Base-by-base conservation (phyloP, 2,329 filamentous ascomycete species). In the Xylaria sp. region DNA sequence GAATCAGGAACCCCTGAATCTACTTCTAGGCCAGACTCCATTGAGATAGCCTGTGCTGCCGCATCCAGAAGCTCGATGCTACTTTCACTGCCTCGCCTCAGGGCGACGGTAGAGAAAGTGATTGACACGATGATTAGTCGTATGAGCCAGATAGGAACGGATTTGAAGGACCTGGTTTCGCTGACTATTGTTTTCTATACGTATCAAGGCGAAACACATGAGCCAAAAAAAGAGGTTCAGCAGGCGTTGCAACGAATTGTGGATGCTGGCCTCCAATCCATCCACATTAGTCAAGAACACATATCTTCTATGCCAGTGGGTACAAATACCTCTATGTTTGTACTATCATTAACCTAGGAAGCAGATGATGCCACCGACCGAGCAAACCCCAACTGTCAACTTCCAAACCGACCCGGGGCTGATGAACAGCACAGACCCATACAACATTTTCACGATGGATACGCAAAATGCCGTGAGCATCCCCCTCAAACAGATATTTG, bases 81-180 rank as follows among this genome's bases (percentile, higher is more conserved):
- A 25, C 73, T 79, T 8, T 76, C 75, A 20, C 59, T 74, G 7
- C 76, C 75, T 23, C 74, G 77, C 25, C 62, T 77, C 1, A 73
- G 73, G 37, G 66, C 37, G 20, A 69, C 73, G 12, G 85, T 87
- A 4, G 83, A 86, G 73, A 84, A 82, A 65, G 81, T 83, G 2
- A 73, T 87, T 15, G 83, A 85, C 31, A 78, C 82, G 13, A 79
- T 86, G 55, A 80, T 85, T 46, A 79, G 77, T 25, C 74, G 79
- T 41, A 77, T 81, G 51, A 80, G 83, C 67, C 83, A 86, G 51
- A 83, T 82, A 51, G 83, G 83, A n/a, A 82, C 82, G 46, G 85
- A 87, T 64, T 76, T 85, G 25, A 80, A 86, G 75, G 86, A 87
- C 63, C 81, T 87, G 12, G 75, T 87, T 8, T 82, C 82, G 50